Conservation (phyloP, 2,329 filamentous ascomycete genomes). For the Hypoxylon sp. region DNA sequence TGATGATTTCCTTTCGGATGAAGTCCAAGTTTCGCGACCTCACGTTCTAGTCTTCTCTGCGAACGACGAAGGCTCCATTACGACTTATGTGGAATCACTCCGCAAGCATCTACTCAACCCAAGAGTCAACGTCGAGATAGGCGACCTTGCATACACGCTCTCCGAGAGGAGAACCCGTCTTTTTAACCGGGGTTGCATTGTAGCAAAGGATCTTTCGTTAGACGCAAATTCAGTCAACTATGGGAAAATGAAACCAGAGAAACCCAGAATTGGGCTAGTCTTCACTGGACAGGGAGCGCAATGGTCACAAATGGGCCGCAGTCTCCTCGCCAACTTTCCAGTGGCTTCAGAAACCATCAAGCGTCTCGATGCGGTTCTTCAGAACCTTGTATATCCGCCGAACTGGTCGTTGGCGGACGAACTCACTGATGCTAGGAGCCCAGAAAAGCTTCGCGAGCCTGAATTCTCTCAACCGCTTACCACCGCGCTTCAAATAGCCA, state of each 20-base stretch:
- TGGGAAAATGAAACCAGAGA: not conserved
- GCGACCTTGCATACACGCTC: conserved; percentile 44
- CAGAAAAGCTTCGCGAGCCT: conserved; percentile 18
- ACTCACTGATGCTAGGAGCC: not conserved
- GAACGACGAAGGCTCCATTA: conserved; percentile 38
- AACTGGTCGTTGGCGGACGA: not conserved
- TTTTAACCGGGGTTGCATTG: conserved; percentile 38
- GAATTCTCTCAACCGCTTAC: conserved; percentile 49
- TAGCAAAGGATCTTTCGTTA: not conserved
- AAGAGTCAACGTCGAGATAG: conserved; percentile 31
- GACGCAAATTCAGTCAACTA: not conserved
- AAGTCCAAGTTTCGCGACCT: not conserved
- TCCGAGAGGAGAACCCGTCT: conserved; percentile 34
- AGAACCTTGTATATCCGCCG: not conserved
- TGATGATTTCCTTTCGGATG: not conserved
- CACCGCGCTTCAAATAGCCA: conserved; percentile 56
- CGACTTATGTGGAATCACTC: conserved; percentile 32
- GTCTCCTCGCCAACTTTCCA: conserved; percentile 1
- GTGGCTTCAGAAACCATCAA: not conserved
- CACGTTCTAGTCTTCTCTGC: conserved; percentile 40
- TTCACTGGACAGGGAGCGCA: conserved; percentile 16
- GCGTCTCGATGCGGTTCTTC: conserved; percentile 1
- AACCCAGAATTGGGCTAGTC: not conserved
- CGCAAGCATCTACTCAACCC: conserved; percentile 40
- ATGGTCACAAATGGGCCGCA: conserved; percentile 7